These are phyloP conservation scores for Fusarium nurragi DNA, from an alignment of 2,329 filamentous ascomycete genomes.

Conservation along the genomic window DNA sequence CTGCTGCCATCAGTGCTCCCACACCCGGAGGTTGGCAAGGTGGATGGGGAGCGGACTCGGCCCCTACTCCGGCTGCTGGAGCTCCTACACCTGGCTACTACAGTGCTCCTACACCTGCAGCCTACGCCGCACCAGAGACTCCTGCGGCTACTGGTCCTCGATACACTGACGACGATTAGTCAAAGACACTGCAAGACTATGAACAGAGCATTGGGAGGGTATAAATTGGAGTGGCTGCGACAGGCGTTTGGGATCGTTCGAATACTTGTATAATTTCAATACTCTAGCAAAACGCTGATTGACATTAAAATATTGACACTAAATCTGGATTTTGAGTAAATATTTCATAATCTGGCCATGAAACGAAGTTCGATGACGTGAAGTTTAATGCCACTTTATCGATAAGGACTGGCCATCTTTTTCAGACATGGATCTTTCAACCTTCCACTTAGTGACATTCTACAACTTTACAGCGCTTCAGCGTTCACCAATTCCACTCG, in stretches of 20 bases:
- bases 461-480: neutral
- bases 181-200: constrained; percentile 6
- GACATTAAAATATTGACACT: constrained; percentile 1
- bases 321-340: neutral
- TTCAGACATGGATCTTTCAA: neutral
- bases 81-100: constrained; percentile 76
- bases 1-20: constrained; percentile 71
- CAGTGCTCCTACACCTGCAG: constrained; percentile 72
- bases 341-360: neutral
- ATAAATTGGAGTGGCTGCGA: constrained; percentile 14
- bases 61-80: constrained; percentile 71
- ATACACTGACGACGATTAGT: constrained; percentile 62
- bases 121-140: constrained; percentile 66
- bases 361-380: neutral
- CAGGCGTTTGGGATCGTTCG: constrained; percentile 34
- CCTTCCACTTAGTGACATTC: neutral
- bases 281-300: neutral
- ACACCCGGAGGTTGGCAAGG: constrained; percentile 73
- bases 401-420: constrained; percentile 30
- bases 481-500: neutral
- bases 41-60: constrained; percentile 69
- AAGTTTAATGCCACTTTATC: constrained; percentile 22
- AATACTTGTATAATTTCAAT: constrained; percentile 35
- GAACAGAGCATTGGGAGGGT: constrained; percentile 7
- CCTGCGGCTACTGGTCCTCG: constrained; percentile 67